phyloP scores from a whole-genome alignment of 164 flowering plant genomes.

The Buxus sempervirens region DNA sequence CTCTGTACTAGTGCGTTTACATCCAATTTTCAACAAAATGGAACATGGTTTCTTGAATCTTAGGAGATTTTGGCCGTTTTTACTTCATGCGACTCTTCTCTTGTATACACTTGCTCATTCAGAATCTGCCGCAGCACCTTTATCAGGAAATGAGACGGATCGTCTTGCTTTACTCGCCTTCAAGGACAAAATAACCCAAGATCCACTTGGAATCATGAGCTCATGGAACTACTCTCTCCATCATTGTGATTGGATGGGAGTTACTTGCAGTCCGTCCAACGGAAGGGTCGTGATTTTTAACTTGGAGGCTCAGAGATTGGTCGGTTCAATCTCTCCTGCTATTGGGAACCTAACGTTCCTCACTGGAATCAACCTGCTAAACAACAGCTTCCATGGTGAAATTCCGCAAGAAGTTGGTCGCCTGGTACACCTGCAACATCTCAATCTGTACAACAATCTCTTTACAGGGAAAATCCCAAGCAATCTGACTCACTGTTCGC shows the following conservation, averaged over 20 bases:
- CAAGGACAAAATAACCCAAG: constrained; percentile 16
- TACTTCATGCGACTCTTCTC: background rate
- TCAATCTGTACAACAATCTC: constrained; percentile 7
- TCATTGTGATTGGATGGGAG: constrained; percentile 36
- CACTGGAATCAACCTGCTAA: constrained; percentile 8
- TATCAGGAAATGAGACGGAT: constrained; percentile 15
- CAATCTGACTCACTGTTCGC: constrained; percentile 1
- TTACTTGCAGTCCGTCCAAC: constrained; percentile 16
- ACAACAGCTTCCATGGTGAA: constrained; percentile 22
- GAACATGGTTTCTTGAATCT: background rate
- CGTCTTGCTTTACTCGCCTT: constrained; percentile 20
- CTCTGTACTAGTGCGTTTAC: too few species aligned
- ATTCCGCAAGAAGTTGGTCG: constrained; percentile 21
- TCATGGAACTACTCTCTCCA: constrained; percentile 30
- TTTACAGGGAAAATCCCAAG: constrained; percentile 18
- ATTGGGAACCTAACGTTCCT: constrained; percentile 39
- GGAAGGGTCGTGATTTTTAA: constrained; percentile 17
- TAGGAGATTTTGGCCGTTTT: background rate
- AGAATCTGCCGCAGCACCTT: background rate
- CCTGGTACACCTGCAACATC: constrained; percentile 9
- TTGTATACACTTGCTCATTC: too few species aligned
- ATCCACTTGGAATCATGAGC: constrained; percentile 10
- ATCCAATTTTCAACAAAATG: too few species aligned
- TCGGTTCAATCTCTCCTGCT: constrained; percentile 28
- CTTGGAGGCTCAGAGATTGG: constrained; percentile 9